Conservation (phyloP, 768 basidiomycete genomes). For the Hericium coralloides region DNA sequence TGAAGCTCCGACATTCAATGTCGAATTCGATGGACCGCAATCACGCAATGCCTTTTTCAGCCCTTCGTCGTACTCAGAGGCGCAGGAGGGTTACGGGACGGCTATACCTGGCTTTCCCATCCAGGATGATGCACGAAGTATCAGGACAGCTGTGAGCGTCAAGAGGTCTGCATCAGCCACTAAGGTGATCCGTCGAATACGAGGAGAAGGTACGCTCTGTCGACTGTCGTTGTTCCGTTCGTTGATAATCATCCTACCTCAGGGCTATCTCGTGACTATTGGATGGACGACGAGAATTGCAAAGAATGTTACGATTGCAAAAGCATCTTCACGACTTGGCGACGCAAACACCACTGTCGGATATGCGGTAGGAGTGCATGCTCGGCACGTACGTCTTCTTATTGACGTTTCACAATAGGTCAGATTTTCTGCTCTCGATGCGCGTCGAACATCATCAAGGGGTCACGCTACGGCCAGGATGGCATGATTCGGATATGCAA, state of each 20-base stretch:
- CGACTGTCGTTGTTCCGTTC: conserved; percentile 1
- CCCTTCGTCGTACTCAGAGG: conserved; percentile 42
- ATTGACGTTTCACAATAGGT: conserved; percentile 34
- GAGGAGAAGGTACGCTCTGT: conserved; percentile 67
- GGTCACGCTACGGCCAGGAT: conserved; percentile 85
- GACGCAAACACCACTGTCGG: conserved; percentile 94
- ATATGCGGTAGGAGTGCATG: conserved; percentile 66
- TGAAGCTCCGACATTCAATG: conserved; percentile 60
- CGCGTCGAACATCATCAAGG: conserved; percentile 94
- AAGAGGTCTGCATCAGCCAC: conserved; percentile 80
- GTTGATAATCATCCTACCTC: conserved; percentile 1
- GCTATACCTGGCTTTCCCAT: conserved; percentile 91
- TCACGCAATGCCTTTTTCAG: conserved; percentile 41
- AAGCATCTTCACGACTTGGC: conserved; percentile 88
- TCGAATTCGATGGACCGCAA: conserved; percentile 54
- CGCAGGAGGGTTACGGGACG: conserved; percentile 55
- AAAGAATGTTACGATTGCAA: conserved; percentile 97
- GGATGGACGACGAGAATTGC: conserved; percentile 97
- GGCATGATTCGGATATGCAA: conserved; percentile 97
- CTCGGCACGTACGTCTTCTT: not conserved
- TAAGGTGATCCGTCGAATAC: conserved; percentile 81
- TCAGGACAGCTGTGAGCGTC: conserved; percentile 63
- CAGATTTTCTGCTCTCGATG: conserved; percentile 98
- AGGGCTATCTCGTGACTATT: conserved; percentile 92
- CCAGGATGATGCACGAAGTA: conserved; percentile 82